Evolutionary conservation across 495 filamentous ascomycete genomes (phyloP).

Genomic region (Hyaloscypha variabilis): DNA sequence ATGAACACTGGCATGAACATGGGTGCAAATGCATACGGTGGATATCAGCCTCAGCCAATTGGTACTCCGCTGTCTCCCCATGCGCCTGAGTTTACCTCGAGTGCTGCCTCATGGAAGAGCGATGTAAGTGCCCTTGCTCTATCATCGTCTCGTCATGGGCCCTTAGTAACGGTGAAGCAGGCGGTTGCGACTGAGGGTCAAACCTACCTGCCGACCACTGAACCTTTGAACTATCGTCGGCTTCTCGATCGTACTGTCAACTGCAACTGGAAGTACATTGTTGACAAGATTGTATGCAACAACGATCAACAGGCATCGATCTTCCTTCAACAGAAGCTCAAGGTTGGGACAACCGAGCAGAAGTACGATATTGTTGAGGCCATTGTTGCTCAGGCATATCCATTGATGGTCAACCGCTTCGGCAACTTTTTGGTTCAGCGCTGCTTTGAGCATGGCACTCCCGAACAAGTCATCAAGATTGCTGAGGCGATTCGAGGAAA

Average conservation of each 20-base stretch:
- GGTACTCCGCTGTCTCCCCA: conserved; percentile 84
- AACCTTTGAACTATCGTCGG: conserved; percentile 96
- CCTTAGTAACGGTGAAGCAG: conserved; percentile 34
- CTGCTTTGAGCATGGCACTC: conserved; percentile 97
- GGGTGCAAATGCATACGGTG: conserved; percentile 34
- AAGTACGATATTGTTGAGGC: conserved; percentile 97
- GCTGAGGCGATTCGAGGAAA: conserved; percentile 94
- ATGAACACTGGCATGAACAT: conserved; percentile 37
- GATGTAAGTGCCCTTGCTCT: conserved; percentile 42
- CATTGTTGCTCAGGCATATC: conserved; percentile 94
- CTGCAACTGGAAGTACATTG: conserved; percentile 99
- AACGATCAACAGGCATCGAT: conserved; percentile 99
- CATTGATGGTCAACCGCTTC: conserved; percentile 94
- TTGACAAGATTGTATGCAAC: conserved; percentile 98
- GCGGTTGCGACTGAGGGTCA: conserved; percentile 57
- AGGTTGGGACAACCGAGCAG: conserved; percentile 92
- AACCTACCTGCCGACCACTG: conserved; percentile 82
- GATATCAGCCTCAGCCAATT: conserved; percentile 72
- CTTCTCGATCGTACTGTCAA: conserved; percentile 94
- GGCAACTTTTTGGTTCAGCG: conserved; percentile 99
- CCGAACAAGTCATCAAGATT: conserved; percentile 93
- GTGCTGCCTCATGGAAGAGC: conserved; percentile 46
- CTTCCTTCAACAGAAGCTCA: conserved; percentile 98
- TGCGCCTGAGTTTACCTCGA: conserved; percentile 75
- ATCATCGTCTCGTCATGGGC: neutral